A percentile compares a stretch with the other conserved stretches of the same genome.
Evolutionary conservation across 805 yeast species (phyloP).

Genomic region (Millerozyma acaciae): DNA sequence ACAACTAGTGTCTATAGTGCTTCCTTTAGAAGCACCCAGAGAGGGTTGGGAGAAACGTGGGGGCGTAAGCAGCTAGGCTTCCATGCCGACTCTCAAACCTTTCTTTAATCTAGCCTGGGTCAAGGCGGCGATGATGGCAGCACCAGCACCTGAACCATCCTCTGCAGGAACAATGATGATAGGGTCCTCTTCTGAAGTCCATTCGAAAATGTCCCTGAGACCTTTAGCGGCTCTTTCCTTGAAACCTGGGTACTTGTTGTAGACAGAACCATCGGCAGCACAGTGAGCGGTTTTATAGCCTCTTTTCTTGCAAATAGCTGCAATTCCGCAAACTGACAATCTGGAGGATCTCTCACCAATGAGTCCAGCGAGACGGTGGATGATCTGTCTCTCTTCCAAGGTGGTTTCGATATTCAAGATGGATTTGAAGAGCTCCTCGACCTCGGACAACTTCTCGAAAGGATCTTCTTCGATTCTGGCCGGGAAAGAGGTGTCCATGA

Average conservation of each 20-base stretch:
- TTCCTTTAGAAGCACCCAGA: too few species aligned
- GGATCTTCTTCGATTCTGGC: slow-evolving; percentile 87
- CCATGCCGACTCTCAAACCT: slow-evolving; percentile 63
- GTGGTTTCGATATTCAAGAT: slow-evolving; percentile 65
- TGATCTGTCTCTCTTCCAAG: slow-evolving; percentile 71
- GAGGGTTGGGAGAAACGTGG: too few species aligned
- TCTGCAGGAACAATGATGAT: slow-evolving; percentile 86
- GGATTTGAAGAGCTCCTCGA: slow-evolving; percentile 58
- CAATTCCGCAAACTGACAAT: slow-evolving; percentile 90
- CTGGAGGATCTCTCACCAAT: slow-evolving; percentile 93
- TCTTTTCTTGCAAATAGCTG: slow-evolving; percentile 88
- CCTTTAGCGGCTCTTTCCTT: slow-evolving; percentile 85
- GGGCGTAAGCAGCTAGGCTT: not conserved
- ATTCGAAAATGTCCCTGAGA: slow-evolving; percentile 82
- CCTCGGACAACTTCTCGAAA: slow-evolving; percentile 75
- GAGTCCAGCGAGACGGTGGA: slow-evolving; percentile 78
- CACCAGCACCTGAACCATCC: slow-evolving; percentile 99
- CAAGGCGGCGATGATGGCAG: slow-evolving; percentile 95
- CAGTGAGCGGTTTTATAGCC: slow-evolving; percentile 72
- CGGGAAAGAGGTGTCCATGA: slow-evolving; percentile 87
- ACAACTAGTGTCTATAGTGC: too few species aligned
- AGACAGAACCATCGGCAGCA: slow-evolving; percentile 97
- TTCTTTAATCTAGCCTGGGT: slow-evolving; percentile 73
- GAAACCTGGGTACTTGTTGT: slow-evolving; percentile 90
- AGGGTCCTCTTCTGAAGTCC: slow-evolving; percentile 70